A percentile compares a stretch with the other conserved stretches of the same genome.
phyloP scores from a whole-genome alignment of 2,329 filamentous ascomycete species.

The Talaromyces sp. region DNA sequence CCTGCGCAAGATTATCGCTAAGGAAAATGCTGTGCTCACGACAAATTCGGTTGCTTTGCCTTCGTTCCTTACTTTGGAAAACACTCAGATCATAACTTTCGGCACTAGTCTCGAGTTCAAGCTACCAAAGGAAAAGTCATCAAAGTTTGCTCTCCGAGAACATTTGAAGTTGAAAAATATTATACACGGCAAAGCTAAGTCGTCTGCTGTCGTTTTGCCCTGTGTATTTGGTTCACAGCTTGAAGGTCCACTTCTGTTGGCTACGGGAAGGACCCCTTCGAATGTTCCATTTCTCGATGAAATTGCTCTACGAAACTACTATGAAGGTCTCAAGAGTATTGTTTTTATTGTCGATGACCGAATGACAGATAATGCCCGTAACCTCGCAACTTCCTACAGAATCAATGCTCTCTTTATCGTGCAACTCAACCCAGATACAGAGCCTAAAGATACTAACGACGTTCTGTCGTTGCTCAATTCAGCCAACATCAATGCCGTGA shows the following conservation, averaged over 20 bases:
- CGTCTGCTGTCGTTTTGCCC: slow-evolving; percentile 4
- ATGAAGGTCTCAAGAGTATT: background rate
- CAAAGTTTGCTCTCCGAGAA: background rate
- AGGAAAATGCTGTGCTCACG: background rate
- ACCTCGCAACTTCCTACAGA: slow-evolving; percentile 20
- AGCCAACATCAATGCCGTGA: slow-evolving; percentile 10
- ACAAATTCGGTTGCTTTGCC: slow-evolving; percentile 1
- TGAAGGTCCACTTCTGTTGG: slow-evolving; percentile 6
- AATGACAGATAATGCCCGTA: slow-evolving; percentile 28
- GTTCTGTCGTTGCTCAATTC: slow-evolving; percentile 5
- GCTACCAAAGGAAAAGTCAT: background rate
- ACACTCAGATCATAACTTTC: slow-evolving; percentile 1
- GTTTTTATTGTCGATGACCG: slow-evolving; percentile 25
- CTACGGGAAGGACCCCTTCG: slow-evolving; percentile 1
- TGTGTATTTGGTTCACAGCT: slow-evolving; percentile 8
- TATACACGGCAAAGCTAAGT: background rate
- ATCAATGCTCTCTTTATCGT: slow-evolving; percentile 25
- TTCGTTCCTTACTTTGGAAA: background rate
- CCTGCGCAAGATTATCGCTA: background rate
- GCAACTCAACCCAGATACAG: slow-evolving; percentile 1
- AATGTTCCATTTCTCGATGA: slow-evolving; percentile 6
- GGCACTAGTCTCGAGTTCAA: background rate
- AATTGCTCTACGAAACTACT: slow-evolving; percentile 1
- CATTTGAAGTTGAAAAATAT: background rate
- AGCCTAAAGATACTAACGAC: slow-evolving; percentile 1